Conservation (phyloP, 2,329 filamentous ascomycete genomes). For the Trichoderma oligosporum region DNA sequence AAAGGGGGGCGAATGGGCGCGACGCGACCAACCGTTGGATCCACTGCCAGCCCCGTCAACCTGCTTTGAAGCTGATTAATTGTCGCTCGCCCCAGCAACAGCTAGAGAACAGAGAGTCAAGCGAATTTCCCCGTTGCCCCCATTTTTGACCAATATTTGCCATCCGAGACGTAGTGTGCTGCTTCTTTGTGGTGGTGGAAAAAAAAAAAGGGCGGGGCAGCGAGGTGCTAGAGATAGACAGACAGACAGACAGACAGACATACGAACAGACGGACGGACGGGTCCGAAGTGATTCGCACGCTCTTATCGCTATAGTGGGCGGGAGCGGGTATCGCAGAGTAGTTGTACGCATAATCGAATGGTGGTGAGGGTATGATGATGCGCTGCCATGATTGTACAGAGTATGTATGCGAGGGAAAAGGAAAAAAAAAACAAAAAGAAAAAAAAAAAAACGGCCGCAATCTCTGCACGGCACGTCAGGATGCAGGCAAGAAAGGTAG, state of each 20-base stretch:
- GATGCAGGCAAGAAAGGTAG: slow-evolving; percentile 10
- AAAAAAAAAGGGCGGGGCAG: slow-evolving; percentile 6
- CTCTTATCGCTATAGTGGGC: neutral
- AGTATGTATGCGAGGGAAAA: neutral
- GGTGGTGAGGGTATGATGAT: neutral
- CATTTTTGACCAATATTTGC: slow-evolving; percentile 2
- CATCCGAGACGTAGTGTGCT: slow-evolving; percentile 8
- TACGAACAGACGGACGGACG: neutral
- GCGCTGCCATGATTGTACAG: neutral
- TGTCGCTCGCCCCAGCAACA: slow-evolving; percentile 10
- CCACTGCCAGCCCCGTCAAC: slow-evolving; percentile 23
- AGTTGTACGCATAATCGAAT: slow-evolving; percentile 12
- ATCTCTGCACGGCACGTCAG: neutral
- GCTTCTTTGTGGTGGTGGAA: neutral
- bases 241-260: neutral
- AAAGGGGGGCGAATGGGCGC: slow-evolving; percentile 21
- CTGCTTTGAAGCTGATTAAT: slow-evolving; percentile 17
- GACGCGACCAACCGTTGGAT: slow-evolving; percentile 24
- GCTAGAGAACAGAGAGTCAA: slow-evolving; percentile 8
- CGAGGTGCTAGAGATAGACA: slow-evolving; percentile 3
- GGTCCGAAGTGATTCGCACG: neutral
- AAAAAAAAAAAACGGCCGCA: neutral
- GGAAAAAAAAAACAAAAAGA: neutral
- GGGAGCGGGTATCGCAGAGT: slow-evolving; percentile 1
- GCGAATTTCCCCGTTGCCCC: slow-evolving; percentile 16